phyloP scores from a whole-genome alignment of 805 yeast genomes.

The Sungouiella blattae region DNA sequence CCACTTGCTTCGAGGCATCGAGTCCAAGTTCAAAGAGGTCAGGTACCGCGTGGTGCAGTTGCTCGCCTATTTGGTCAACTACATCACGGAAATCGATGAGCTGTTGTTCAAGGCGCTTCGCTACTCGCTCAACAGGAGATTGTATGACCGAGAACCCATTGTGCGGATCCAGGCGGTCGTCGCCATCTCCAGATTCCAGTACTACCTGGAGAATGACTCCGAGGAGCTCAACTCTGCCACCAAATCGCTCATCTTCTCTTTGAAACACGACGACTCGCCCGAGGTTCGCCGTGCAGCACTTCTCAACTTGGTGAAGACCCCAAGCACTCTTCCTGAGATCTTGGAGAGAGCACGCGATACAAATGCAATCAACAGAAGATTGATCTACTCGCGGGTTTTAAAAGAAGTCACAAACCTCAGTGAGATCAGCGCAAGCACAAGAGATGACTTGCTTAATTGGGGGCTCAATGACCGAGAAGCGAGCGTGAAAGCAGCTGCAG shows the following conservation, averaged over 20 bases:
- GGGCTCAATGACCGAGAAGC: slow-evolving; percentile 87
- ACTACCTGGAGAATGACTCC: slow-evolving; percentile 25
- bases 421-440: slow-evolving; percentile 45
- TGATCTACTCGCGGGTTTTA: slow-evolving; percentile 65
- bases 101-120: slow-evolving; percentile 63
- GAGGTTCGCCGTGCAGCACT: slow-evolving; percentile 88
- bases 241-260: slow-evolving; percentile 38
- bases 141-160: slow-evolving; percentile 70
- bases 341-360: slow-evolving; percentile 82
- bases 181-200: slow-evolving; percentile 75
- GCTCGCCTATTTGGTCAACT: slow-evolving; percentile 65
- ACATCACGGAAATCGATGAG: slow-evolving; percentile 71
- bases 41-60: slow-evolving; percentile 78
- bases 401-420: slow-evolving; percentile 58
- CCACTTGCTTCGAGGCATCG: slow-evolving; percentile 74
- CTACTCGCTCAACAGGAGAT: slow-evolving; percentile 57
- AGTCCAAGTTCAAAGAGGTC: slow-evolving; percentile 71
- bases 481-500: slow-evolving; percentile 67
- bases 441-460: slow-evolving; percentile 73
- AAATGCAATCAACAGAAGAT: slow-evolving; percentile 66
- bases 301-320: slow-evolving; percentile 59
- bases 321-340: slow-evolving; percentile 51
- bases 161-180: slow-evolving; percentile 84
- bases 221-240: slow-evolving; percentile 15
- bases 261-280: slow-evolving; percentile 77